phyloP scores from a whole-genome alignment of 305 asterid species.

The Solanum hybrid region DNA sequence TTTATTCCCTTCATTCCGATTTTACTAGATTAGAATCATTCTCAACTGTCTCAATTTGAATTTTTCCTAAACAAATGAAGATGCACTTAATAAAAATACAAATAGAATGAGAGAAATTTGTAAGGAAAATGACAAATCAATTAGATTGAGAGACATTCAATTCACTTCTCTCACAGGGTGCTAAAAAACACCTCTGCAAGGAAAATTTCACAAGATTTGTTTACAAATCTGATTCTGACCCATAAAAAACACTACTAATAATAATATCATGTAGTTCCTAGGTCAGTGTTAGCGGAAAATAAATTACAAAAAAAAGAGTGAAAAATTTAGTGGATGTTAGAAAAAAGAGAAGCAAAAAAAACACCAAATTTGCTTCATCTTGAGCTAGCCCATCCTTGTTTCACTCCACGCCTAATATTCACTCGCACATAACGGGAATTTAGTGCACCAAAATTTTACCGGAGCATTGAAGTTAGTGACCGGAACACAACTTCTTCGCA shows the following conservation, averaged over 20 bases:
- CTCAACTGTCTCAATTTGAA: not conserved
- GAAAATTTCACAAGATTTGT: slow-evolving; percentile 22
- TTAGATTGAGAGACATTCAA: not conserved
- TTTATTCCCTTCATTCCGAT: not conserved
- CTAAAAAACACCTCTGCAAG: slow-evolving; percentile 42
- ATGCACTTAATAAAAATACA: not conserved
- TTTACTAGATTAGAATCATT: not conserved
- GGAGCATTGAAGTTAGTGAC: slow-evolving; percentile 61
- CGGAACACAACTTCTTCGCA: slow-evolving; percentile 70
- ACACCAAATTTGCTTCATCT: not conserved
- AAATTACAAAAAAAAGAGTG: not conserved
- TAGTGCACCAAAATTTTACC: not conserved
- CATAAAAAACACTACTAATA: slow-evolving; percentile 13
- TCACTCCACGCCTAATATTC: not conserved
- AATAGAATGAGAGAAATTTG: not conserved
- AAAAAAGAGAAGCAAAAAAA: not conserved
- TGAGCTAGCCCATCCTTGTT: not conserved
- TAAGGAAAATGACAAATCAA: not conserved
- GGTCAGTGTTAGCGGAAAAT: not conserved
- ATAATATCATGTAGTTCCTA: not conserved
- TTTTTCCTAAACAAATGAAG: not conserved
- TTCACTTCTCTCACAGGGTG: slow-evolving; percentile 31
- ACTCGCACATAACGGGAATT: not conserved
- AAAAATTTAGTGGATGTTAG: not conserved
- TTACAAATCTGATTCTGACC: slow-evolving; percentile 23